Conservation (phyloP, 106 monocot species). For the Dendrobium nobile region DNA sequence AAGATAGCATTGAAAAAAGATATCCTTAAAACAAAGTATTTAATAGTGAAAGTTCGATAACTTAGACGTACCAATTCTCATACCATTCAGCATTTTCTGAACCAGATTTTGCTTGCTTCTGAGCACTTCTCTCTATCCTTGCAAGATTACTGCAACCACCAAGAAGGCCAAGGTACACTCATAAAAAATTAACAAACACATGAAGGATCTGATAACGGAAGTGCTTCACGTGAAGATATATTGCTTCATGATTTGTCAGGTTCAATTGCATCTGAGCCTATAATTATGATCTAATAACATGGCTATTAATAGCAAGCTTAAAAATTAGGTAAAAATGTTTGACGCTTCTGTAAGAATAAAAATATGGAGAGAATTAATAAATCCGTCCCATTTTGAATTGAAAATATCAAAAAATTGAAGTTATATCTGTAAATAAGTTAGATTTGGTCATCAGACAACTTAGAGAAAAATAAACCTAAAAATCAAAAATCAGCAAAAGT, state of each 20-base stretch:
- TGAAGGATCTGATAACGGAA: not conserved
- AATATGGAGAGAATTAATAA: not conserved
- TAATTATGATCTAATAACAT: not conserved
- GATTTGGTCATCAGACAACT: not conserved
- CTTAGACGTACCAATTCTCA: conserved; percentile 79
- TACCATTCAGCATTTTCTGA: conserved; percentile 88
- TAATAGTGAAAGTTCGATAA: not conserved
- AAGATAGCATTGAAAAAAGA: not conserved
- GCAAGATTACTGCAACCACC: conserved; percentile 76
- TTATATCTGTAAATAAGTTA: not conserved
- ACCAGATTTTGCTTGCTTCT: conserved; percentile 96
- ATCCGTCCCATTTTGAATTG: not conserved
- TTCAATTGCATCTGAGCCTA: not conserved
- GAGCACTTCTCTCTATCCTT: conserved; percentile 96
- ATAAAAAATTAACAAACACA: not conserved
- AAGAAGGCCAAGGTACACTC: not conserved
- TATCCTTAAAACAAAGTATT: conserved; percentile 3
- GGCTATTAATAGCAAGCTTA: conserved; percentile 1
- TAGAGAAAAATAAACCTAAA: not conserved
- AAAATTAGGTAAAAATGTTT: not conserved
- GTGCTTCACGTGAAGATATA: not conserved
- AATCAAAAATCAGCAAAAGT: not conserved
- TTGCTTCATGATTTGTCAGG: not conserved
- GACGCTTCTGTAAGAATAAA: not conserved
- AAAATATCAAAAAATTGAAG: not conserved